Conservation (phyloP, 768 basidiomycete genomes). For the Xanthoconium stramineum region DNA sequence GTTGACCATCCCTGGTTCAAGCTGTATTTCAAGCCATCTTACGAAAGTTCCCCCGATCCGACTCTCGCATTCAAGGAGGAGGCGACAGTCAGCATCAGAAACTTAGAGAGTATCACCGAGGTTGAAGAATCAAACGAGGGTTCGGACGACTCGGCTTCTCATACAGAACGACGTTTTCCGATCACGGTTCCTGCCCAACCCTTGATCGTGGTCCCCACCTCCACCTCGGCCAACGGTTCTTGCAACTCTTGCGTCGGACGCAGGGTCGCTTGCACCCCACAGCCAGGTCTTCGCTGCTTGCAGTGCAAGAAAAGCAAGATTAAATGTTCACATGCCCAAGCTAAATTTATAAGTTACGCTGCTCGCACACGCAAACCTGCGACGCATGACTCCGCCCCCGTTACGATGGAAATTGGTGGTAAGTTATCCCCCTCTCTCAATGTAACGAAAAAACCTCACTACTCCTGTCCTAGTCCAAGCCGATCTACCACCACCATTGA, state of each 20-base stretch:
- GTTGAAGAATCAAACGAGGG: neutral
- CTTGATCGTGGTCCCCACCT: no score
- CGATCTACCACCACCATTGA: no score
- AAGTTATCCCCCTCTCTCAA: no score
- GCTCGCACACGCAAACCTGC: no score
- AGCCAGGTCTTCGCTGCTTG: neutral
- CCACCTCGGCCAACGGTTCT: neutral
- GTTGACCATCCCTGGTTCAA: neutral
- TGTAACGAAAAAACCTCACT: no score
- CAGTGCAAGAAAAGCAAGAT: neutral
- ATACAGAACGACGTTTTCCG: neutral
- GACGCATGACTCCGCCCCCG: no score
- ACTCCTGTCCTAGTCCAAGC: no score
- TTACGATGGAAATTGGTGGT: no score
- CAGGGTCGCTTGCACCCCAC: neutral
- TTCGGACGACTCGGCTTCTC: neutral
- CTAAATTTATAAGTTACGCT: no score
- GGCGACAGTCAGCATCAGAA: no score
- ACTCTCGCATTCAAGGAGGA: no score
- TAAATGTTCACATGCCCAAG: neutral
- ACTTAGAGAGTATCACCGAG: neutral
- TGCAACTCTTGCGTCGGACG: neutral
- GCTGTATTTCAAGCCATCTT: neutral
- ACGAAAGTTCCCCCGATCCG: neutral
- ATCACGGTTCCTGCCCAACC: neutral